These are phyloP conservation scores for Sclerospora graminicola DNA, from an alignment of 352 stramenopile genomes.

Conservation along the genomic window DNA sequence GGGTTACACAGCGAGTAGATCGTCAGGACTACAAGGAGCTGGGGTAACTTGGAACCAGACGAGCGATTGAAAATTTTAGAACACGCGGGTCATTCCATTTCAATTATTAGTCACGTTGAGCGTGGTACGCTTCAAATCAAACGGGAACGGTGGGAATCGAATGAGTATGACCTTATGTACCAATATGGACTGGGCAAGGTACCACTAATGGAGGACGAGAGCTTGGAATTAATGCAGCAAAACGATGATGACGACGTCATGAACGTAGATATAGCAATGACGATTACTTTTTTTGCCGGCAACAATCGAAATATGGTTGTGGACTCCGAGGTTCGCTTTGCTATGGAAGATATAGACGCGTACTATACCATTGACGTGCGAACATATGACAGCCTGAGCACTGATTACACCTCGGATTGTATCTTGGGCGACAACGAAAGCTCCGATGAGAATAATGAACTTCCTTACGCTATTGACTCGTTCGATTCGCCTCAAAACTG, in stretches of 20 bases:
- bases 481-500: conserved; percentile 42
- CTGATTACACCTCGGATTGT: conserved; percentile 61
- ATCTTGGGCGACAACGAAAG: conserved; percentile 51
- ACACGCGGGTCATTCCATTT: conserved; percentile 46
- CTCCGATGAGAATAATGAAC: conserved; percentile 42
- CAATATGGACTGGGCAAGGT: conserved; percentile 66
- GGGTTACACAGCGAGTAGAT: conserved; percentile 34
- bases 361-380: conserved; percentile 46
- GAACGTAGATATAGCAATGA: conserved; percentile 39
- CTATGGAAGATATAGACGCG: conserved; percentile 66
- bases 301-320: conserved; percentile 31
- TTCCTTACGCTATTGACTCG: conserved; percentile 52
- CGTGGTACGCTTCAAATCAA: conserved; percentile 65
- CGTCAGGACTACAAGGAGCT: conserved; percentile 78
- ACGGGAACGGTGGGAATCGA: conserved; percentile 74
- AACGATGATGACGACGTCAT: conserved; percentile 37
- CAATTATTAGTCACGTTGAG: conserved; percentile 57
- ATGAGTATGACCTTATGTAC: conserved; percentile 79
- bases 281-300: conserved; percentile 37
- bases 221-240: conserved; percentile 42
- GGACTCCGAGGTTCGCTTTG: conserved; percentile 45
- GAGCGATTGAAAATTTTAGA: conserved; percentile 72
- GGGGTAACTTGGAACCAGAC: conserved; percentile 66
- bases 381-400: conserved; percentile 50
- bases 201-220: conserved; percentile 40